Conservation (phyloP, 2,329 filamentous ascomycete species). For the Penicillium sp. region DNA sequence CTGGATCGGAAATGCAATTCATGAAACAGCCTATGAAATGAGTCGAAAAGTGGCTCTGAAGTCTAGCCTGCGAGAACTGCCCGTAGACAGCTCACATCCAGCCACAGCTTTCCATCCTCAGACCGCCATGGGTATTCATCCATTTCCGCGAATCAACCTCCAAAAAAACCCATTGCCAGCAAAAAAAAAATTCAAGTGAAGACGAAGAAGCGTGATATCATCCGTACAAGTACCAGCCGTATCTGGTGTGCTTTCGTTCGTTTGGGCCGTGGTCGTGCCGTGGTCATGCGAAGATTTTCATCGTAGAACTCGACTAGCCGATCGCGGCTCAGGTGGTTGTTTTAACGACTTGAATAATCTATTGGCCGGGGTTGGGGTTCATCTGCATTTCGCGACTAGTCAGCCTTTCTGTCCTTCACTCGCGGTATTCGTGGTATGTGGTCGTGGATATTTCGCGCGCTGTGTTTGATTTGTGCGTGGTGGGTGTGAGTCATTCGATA, state of each 20-base stretch:
- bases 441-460: background rate
- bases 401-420: slow-evolving; percentile 17
- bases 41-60: slow-evolving; percentile 23
- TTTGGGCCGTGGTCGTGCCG: slow-evolving; percentile 25
- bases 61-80: slow-evolving; percentile 11
- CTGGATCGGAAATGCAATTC: slow-evolving; percentile 29
- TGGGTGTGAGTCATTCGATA: slow-evolving; percentile 19
- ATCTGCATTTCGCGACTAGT: slow-evolving; percentile 54
- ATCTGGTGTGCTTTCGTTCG: slow-evolving; percentile 29
- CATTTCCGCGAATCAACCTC: slow-evolving; percentile 21
- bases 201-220: slow-evolving; percentile 33
- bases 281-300: slow-evolving; percentile 22
- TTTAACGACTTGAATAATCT: slow-evolving; percentile 41
- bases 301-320: slow-evolving; percentile 26
- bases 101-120: slow-evolving; percentile 25
- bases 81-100: slow-evolving; percentile 16
- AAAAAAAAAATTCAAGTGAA: slow-evolving; percentile 28
- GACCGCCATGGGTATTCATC: slow-evolving; percentile 23
- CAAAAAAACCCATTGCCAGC: slow-evolving; percentile 26
- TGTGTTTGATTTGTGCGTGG: slow-evolving; percentile 27
- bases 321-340: slow-evolving; percentile 24
- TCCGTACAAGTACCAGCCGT: slow-evolving; percentile 32
- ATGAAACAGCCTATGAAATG: slow-evolving; percentile 30
- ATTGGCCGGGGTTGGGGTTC: slow-evolving; percentile 81
- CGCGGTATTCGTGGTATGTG: slow-evolving; percentile 12